Evolutionary conservation across 75 land plant species (phyloP).

Genomic region (Cupressus sempervirens): DNA sequence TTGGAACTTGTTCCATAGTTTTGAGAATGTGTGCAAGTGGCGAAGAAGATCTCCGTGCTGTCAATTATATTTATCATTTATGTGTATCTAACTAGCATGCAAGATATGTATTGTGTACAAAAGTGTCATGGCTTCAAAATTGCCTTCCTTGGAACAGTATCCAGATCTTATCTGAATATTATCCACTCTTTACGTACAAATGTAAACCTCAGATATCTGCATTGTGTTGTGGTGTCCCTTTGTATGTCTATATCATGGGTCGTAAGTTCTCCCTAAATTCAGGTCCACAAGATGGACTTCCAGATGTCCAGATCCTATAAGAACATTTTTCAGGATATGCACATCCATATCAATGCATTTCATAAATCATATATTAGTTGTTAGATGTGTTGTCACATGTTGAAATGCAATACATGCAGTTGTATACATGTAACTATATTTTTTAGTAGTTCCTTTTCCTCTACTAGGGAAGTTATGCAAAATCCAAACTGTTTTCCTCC

Average conservation of each 20-base stretch:
- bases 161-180: not conserved
- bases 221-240: not conserved
- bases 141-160: not conserved
- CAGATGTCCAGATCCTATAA: not conserved
- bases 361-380: not conserved
- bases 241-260: not conserved
- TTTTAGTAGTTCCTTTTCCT: not conserved
- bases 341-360: conserved; percentile 1
- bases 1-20: conserved; percentile 55
- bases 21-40: not conserved
- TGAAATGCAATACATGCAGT: not conserved
- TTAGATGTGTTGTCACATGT: not conserved
- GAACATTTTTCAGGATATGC: not conserved
- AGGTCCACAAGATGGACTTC: not conserved
- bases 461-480: not conserved
- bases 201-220: not conserved
- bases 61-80: not conserved
- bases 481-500: not conserved
- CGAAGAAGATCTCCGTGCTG: not conserved
- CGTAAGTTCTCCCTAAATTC: not conserved
- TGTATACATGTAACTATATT: not conserved
- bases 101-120: not conserved
- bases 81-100: not conserved
- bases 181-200: not conserved
- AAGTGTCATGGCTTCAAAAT: not conserved